Percentiles rank a stretch among this genome's conserved stretches.
Conservation (phyloP, 2,329 filamentous ascomycete genomes). For the Sporothrix curviconia region DNA sequence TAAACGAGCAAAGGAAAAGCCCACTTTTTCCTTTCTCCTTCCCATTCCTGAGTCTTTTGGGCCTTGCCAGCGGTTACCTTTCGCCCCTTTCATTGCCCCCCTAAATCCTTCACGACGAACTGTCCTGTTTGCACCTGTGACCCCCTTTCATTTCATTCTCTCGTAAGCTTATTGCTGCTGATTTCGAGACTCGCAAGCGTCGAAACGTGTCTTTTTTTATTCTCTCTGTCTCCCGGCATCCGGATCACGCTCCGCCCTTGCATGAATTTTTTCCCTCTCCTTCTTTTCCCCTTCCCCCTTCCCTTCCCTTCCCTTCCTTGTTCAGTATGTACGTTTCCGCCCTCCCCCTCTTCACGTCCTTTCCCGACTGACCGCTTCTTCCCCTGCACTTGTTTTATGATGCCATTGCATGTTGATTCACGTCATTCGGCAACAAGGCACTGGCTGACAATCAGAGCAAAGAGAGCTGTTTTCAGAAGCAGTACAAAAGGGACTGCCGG, state of each 20-base stretch:
- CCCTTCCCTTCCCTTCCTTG: neutral
- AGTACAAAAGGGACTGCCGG: neutral
- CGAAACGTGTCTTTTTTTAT: no score
- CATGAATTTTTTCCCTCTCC: neutral
- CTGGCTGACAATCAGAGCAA: neutral
- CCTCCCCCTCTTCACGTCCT: neutral
- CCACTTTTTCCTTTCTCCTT: neutral
- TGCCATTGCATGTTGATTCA: constrained; percentile 13
- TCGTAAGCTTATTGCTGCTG: neutral
- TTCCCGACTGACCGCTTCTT: neutral
- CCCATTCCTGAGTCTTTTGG: neutral
- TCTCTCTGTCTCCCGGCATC: neutral
- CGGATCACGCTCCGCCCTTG: constrained; percentile 1
- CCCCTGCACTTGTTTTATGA: constrained; percentile 5
- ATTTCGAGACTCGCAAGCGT: no score
- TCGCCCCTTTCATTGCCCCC: neutral
- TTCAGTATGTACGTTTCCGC: neutral
- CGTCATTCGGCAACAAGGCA: constrained; percentile 13
- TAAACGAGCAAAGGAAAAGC: neutral
- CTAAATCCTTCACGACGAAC: neutral
- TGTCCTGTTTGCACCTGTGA: no score
- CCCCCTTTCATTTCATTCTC: neutral
- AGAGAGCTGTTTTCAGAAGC: neutral
- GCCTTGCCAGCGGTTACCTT: no score
- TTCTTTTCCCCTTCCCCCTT: neutral